Evolutionary conservation across 768 basidiomycete genomes (phyloP).

Genomic region (Leccinum olivaceopallidum): DNA sequence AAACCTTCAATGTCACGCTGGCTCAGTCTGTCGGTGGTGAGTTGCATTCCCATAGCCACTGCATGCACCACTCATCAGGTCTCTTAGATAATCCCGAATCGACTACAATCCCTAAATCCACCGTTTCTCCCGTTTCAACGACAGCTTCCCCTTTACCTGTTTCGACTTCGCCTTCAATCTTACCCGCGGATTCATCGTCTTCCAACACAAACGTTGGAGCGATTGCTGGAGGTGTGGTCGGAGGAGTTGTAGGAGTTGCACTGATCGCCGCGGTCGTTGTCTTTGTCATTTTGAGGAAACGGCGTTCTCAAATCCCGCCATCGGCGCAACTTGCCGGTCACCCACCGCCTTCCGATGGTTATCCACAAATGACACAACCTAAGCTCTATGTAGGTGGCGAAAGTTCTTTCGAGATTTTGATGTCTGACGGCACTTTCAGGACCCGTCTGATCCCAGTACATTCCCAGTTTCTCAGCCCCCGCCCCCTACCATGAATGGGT

Average conservation of each 20-base stretch:
- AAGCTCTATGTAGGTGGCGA: slow-evolving; percentile 24
- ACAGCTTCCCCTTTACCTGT: background rate
- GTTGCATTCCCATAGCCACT: background rate
- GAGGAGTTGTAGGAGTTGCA: too few relatives aligned
- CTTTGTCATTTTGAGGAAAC: slow-evolving; percentile 33
- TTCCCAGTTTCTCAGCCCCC: too few relatives aligned
- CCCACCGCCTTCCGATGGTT: slow-evolving; percentile 5
- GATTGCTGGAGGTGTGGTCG: too few relatives aligned
- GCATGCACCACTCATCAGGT: slow-evolving; percentile 1
- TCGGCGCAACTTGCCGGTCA: slow-evolving; percentile 14
- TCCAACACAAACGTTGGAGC: background rate
- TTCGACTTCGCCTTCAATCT: slow-evolving; percentile 9
- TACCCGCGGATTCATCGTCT: slow-evolving; percentile 5
- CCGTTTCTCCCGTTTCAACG: slow-evolving; percentile 4
- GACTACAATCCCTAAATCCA: slow-evolving; percentile 35
- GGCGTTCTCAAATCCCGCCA: slow-evolving; percentile 24
- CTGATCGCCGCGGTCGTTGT: too few relatives aligned
- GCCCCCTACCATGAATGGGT: too few relatives aligned
- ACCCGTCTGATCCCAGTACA: slow-evolving; percentile 1
- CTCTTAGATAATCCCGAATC: slow-evolving; percentile 45
- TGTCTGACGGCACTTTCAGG: slow-evolving; percentile 4
- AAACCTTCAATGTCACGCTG: slow-evolving; percentile 40
- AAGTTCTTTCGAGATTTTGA: background rate
- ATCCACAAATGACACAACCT: slow-evolving; percentile 23
- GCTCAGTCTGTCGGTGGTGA: slow-evolving; percentile 36